These are phyloP conservation scores for Fusarium torreyae DNA, from an alignment of 2,329 filamentous ascomycete species.

Conservation along the genomic window DNA sequence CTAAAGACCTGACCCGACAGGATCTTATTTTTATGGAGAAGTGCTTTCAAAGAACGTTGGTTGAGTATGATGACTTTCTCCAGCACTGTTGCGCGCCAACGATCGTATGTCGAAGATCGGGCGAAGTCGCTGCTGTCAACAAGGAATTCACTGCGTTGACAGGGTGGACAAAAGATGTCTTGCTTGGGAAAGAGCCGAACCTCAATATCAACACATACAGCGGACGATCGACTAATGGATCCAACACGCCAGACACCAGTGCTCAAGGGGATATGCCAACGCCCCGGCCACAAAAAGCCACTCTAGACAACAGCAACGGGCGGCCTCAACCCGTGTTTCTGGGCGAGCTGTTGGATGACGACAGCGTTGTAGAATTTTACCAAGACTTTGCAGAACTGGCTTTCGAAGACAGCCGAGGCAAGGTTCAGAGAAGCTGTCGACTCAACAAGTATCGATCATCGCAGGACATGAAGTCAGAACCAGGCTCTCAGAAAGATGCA, in stretches of 20 bases:
- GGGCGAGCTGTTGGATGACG: conserved; percentile 92
- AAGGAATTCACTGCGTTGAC: conserved; percentile 98
- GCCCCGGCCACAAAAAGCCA: conserved; percentile 65
- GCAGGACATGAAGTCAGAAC: conserved; percentile 63
- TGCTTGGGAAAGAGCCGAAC: conserved; percentile 90
- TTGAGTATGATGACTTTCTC: conserved; percentile 95
- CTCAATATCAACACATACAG: conserved; percentile 80
- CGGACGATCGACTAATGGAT: conserved; percentile 58
- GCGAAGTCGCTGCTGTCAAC: conserved; percentile 94
- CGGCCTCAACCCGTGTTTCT: conserved; percentile 86
- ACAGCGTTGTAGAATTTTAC: conserved; percentile 94
- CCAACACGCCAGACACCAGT: conserved; percentile 55
- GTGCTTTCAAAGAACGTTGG: conserved; percentile 91
- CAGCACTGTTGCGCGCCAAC: conserved; percentile 90
- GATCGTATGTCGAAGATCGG: conserved; percentile 90
- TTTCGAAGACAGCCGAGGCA: conserved; percentile 90
- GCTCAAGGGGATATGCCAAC: conserved; percentile 61
- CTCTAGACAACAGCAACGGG: conserved; percentile 61
- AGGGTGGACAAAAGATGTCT: conserved; percentile 91
- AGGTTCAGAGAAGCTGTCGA: conserved; percentile 86
- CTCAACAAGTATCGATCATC: conserved; percentile 91
- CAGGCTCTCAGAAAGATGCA: conserved; percentile 62
- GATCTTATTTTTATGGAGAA: conserved; percentile 99
- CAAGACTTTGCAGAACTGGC: conserved; percentile 94
- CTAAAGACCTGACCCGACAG: conserved; percentile 86